Base-by-base conservation (phyloP, 106 monocot genomes). In the Dioscorea dumetorum region DNA sequence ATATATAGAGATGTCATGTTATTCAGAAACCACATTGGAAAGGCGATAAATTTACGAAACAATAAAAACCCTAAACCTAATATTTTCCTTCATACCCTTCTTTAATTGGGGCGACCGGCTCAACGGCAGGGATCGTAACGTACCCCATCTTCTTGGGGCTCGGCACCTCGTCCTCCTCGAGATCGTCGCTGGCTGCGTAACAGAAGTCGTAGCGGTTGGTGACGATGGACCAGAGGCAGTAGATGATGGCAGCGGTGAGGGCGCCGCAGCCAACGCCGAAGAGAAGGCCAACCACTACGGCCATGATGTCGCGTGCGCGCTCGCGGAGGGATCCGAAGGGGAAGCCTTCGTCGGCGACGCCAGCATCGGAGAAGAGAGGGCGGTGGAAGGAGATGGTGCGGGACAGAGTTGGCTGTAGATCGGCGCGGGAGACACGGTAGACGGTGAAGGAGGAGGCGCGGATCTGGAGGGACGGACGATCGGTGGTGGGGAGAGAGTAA, bases 261-360 rank as follows among this genome's bases (percentile, higher is more conserved):
- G 88, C 85, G 12, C 88, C 88, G 60, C 88, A 89, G 12, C 85
- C 88, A 74, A 85, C 79, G 58, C 88, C 88, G 57, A 88, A 84
- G 48, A 88, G 84, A 34, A 88, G 84, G 24, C 84, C 84, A 22
- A 77, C 76, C 24, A 82, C 85, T 57, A 89, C 88, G 23, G 79
- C 76, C 56, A 89, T 84, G 73, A 89, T 82, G 67, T 89, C 88
- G 58, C 79, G 72, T 33, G 88, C 85, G 56, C 88, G 78, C 17
- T 89, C 85, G 61, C 72, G 79, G 35, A 85, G 63, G 22, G 88
- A 85, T 19, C 74, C 74, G 33, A 73, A 33, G 22, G 24, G 49
- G 61, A 32, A 50, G 23, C 72, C 24, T 20, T 66, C 58, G 24
- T 66, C 48, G 9, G 67, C 19, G 34, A 50, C 24, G 24, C 11